A percentile compares a stretch with the other conserved stretches of the same genome.
Conservation (phyloP, 139 green algal species). For the Gonium pectorale region DNA sequence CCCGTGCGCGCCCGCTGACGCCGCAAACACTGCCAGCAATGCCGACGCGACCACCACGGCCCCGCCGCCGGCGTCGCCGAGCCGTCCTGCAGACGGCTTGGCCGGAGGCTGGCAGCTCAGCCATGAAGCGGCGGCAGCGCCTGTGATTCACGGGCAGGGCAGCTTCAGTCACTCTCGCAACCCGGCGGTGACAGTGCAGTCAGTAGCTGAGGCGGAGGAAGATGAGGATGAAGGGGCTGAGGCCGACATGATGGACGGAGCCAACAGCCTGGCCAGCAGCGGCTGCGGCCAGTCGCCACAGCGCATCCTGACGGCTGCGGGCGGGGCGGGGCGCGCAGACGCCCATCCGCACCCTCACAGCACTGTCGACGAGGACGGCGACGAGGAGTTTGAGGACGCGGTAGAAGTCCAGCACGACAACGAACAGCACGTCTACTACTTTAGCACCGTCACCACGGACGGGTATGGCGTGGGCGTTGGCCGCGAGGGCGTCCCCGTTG, state of each 20-base stretch:
- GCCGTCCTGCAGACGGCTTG: too few species aligned
- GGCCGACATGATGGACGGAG: not conserved
- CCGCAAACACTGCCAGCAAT: too few species aligned
- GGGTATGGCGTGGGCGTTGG: too few species aligned
- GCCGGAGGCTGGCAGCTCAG: too few species aligned
- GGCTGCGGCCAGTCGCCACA: not conserved
- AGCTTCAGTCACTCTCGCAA: too few species aligned
- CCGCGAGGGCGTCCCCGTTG: too few species aligned
- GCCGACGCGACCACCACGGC: too few species aligned
- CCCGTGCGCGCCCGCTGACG: not conserved
- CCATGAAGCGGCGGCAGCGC: too few species aligned
- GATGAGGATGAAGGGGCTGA: conserved; percentile 2
- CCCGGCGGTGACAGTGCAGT: too few species aligned
- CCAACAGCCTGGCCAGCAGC: not conserved
- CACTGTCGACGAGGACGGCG: not conserved
- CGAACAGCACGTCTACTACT: conserved; percentile 22
- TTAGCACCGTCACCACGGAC: too few species aligned
- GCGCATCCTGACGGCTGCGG: not conserved
- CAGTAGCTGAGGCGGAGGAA: not conserved
- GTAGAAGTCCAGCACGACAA: conserved; percentile 35
- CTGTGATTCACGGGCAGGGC: too few species aligned
- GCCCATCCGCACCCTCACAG: not conserved
- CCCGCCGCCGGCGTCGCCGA: too few species aligned
- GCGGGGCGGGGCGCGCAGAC: not conserved
- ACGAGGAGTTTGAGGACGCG: conserved; percentile 40